phyloP scores from a whole-genome alignment of 768 basidiomycete species.

The Panaeolus cyanescens region DNA sequence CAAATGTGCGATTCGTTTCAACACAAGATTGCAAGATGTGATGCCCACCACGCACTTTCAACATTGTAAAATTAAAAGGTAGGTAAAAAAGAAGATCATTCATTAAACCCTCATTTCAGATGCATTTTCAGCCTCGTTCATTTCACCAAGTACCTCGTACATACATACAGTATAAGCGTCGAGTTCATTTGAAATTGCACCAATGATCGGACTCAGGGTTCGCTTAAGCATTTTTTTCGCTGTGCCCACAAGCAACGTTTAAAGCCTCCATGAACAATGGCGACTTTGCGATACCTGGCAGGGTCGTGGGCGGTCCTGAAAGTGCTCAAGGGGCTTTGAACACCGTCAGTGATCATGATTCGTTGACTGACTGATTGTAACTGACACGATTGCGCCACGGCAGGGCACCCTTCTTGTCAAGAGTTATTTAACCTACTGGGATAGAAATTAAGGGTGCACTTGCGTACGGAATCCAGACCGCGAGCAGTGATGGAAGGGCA shows the following conservation, averaged over 20 bases:
- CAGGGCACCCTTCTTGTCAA: background rate
- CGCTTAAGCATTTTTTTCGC: background rate
- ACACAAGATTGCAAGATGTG: too few species aligned
- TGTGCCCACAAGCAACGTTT: too few species aligned
- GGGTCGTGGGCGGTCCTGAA: background rate
- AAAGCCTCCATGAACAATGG: background rate
- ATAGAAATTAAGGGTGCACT: background rate
- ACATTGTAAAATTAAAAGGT: background rate
- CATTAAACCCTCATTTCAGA: conserved; percentile 1
- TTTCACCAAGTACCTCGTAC: background rate
- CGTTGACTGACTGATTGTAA: background rate
- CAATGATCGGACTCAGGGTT: background rate
- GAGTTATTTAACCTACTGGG: background rate
- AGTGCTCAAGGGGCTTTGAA: background rate
- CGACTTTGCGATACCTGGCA: background rate
- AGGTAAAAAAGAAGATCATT: conserved; percentile 1
- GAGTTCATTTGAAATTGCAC: background rate
- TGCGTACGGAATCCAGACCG: background rate
- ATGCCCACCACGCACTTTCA: background rate
- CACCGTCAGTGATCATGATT: background rate
- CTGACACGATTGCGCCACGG: background rate
- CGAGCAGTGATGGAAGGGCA: background rate
- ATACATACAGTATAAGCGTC: too few species aligned
- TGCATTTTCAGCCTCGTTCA: background rate
- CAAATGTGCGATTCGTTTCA: too few species aligned